Conservation (phyloP, 148 eudicot species). For the Euryodendron excelsum region DNA sequence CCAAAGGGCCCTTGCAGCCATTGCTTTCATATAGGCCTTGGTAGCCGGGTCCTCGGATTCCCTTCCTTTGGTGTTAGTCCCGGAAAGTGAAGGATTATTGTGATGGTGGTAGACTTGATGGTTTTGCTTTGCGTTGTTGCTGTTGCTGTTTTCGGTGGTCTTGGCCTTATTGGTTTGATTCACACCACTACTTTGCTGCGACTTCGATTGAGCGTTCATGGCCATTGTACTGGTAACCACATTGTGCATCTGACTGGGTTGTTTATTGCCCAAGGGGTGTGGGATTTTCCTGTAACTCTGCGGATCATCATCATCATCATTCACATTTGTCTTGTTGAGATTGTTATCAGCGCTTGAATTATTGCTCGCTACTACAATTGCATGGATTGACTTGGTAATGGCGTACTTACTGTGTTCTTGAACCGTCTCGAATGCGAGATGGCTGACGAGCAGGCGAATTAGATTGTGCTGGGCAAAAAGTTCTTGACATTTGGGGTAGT, state of each 20-base stretch:
- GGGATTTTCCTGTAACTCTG: not conserved
- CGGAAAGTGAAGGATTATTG: not conserved
- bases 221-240: conserved; percentile 18
- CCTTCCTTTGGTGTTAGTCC: conserved; percentile 8
- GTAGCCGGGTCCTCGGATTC: not conserved
- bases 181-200: not conserved
- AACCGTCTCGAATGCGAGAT: conserved; percentile 17
- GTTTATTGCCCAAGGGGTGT: not conserved
- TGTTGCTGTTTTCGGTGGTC: not conserved
- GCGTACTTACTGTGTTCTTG: conserved; percentile 17
- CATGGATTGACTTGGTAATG: not conserved
- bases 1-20: conserved; percentile 20
- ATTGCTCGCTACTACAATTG: conserved; percentile 1
- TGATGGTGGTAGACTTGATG: not conserved
- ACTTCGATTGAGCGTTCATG: not conserved
- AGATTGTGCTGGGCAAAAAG: conserved; percentile 14
- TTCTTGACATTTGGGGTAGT: conserved; percentile 3
- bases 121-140: not conserved
- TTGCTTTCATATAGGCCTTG: conserved; percentile 15
- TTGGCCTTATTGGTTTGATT: conserved; percentile 6
- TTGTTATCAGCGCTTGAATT: not conserved
- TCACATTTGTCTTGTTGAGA: not conserved
- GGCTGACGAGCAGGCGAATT: conserved; percentile 13
- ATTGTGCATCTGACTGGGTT: conserved; percentile 11
- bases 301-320: not conserved